Base-by-base conservation (phyloP, 2,329 filamentous ascomycete genomes). In the Alternaria metachromatica region DNA sequence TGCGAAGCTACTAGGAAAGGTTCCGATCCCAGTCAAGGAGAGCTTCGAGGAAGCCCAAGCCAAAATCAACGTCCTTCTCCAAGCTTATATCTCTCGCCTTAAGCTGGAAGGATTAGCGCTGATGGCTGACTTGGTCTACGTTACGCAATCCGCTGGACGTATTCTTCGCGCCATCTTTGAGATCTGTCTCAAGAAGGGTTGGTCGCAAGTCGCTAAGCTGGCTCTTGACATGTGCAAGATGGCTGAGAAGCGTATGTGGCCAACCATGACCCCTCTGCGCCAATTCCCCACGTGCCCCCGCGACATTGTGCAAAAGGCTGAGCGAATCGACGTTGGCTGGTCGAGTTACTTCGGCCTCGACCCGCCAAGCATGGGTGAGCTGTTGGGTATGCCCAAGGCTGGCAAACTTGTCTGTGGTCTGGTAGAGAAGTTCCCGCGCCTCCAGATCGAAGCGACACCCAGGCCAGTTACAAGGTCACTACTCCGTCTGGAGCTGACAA, bases 161-260 rank as follows among this genome's bases (percentile, higher is more conserved):
- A 97, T 99, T 72, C 84, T 99, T 49, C 90, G 96, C 60, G 96
- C 96, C 0, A 91, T 99, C 54, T 99, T 98, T 70, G 96, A 99
- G 82, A 98, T 99, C 58, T 91, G 92, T n/a, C 83, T 99, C 69
- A 97, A 95, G 83, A 97, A 97, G 81, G 95, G 95, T 33, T 99
- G 95, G 95, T 89, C 96, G 1, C 91, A 90, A 15, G 96, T 98
- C 4, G 93, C 96, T 9, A 97, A 96, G 83, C 93, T 92, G 66
- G 94, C 96, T 0, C 85, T 99, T 45, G 93, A 97, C 73, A 87
- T 99, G 57, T 99, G 96, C 83, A 99, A 99, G 84, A 98, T 97
- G 93, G 96, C 95, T 0, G 96, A 99, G 84, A 97, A 97, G 85
- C 88, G 96, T 54, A 99, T 99, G 96, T 99, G 96, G 96, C 94